phyloP scores from a whole-genome alignment of 2,329 filamentous ascomycete species.

The Aspergillus chevalieri region DNA sequence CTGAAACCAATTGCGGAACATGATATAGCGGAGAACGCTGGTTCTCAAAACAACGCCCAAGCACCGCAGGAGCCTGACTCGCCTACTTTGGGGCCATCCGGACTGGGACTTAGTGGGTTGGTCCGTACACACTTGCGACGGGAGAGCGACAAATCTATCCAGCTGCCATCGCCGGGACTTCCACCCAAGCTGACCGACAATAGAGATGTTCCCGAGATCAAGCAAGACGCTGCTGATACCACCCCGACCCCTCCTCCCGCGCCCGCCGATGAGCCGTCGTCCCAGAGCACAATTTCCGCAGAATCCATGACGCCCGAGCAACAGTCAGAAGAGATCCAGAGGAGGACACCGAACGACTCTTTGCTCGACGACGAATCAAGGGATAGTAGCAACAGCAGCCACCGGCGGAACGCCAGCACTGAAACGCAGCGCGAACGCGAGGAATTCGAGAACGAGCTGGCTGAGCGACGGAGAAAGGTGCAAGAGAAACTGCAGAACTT shows the following conservation, averaged over 20 bases:
- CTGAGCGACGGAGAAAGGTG: conserved; percentile 42
- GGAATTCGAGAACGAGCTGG: conserved; percentile 44
- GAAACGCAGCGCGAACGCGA: conserved; percentile 46
- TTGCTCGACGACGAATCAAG: conserved; percentile 47
- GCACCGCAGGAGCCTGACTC: conserved; percentile 53
- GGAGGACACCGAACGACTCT: conserved; percentile 10
- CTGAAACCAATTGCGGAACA: conserved; percentile 37
- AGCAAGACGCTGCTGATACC: conserved; percentile 13
- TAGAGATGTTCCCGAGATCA: not conserved
- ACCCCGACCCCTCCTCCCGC: not conserved
- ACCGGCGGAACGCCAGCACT: conserved; percentile 40
- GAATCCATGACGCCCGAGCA: not conserved
- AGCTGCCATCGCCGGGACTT: conserved; percentile 35
- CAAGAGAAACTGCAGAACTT: conserved; percentile 44
- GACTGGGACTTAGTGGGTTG: conserved; percentile 66
- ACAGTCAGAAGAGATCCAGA: not conserved
- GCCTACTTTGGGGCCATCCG: conserved; percentile 65
- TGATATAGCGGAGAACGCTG: conserved; percentile 10
- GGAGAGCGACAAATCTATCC: conserved; percentile 75
- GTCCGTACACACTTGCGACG: conserved; percentile 78
- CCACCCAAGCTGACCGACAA: conserved; percentile 27
- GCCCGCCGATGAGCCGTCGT: not conserved
- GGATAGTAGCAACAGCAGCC: conserved; percentile 16
- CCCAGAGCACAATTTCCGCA: not conserved
- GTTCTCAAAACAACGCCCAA: conserved; percentile 3